A percentile compares a stretch with the other conserved stretches of the same genome.
Conservation (phyloP, 2,329 filamentous ascomycete species). For the Meredithiella fracta region DNA sequence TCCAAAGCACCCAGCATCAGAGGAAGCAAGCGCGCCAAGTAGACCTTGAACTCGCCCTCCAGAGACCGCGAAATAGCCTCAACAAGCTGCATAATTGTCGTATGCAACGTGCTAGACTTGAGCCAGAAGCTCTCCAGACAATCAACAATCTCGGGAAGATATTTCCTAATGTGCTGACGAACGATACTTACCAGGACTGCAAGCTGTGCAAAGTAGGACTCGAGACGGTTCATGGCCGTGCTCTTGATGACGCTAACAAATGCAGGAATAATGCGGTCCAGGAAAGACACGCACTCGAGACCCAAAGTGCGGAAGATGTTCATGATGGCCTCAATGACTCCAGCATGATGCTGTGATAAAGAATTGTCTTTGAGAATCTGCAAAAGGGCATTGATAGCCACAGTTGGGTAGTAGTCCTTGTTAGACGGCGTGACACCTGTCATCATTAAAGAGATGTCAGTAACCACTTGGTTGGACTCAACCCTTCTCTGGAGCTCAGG, state of each 20-base stretch:
- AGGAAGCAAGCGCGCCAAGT: slow-evolving; percentile 73
- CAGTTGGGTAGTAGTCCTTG: slow-evolving; percentile 96
- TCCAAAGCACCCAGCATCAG: slow-evolving; percentile 91
- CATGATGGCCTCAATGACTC: slow-evolving; percentile 95
- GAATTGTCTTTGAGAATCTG: slow-evolving; percentile 85
- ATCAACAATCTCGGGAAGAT: slow-evolving; percentile 69
- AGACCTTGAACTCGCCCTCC: slow-evolving; percentile 96
- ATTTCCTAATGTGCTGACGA: slow-evolving; percentile 86
- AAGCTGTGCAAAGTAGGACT: slow-evolving; percentile 95
- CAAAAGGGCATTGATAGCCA: slow-evolving; percentile 90
- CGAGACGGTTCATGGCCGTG: slow-evolving; percentile 59
- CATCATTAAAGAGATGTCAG: slow-evolving; percentile 97
- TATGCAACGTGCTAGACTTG: slow-evolving; percentile 61
- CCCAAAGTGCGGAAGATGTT: slow-evolving; percentile 95
- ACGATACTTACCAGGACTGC: slow-evolving; percentile 89
- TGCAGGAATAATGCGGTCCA: slow-evolving; percentile 84
- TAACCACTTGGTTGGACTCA: slow-evolving; percentile 47
- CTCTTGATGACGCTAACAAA: slow-evolving; percentile 80
- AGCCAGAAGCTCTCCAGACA: slow-evolving; percentile 87
- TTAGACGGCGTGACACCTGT: slow-evolving; percentile 87
- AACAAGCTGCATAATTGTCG: slow-evolving; percentile 78
- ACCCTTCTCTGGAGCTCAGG: slow-evolving; percentile 56
- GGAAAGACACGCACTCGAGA: slow-evolving; percentile 86
- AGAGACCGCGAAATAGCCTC: slow-evolving; percentile 87
- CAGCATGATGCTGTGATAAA: slow-evolving; percentile 75